Conservation (phyloP, 352 stramenopile genomes). For the Pythium sp. region DNA sequence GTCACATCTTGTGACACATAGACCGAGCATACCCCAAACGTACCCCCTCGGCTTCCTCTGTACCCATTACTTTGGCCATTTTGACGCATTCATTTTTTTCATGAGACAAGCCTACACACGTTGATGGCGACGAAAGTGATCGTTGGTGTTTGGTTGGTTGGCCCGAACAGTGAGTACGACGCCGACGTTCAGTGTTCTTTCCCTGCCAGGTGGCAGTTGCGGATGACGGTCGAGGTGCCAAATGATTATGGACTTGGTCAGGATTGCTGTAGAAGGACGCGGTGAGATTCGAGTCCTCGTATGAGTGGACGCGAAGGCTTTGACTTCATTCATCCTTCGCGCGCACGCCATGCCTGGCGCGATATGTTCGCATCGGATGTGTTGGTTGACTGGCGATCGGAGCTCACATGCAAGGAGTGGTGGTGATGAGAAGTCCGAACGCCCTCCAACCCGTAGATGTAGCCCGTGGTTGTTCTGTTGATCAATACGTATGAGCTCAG, state of each 20-base stretch:
- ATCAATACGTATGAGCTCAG: not conserved
- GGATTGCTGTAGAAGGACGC: not conserved
- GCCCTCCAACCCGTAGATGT: too few species aligned
- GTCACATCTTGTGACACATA: not conserved
- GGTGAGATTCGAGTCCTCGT: not conserved
- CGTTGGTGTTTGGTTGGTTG: not conserved
- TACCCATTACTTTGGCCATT: not conserved
- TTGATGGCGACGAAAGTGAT: not conserved
- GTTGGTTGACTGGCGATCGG: not conserved
- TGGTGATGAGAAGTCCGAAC: too few species aligned
- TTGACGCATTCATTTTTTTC: not conserved
- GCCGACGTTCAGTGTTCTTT: not conserved
- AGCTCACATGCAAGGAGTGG: not conserved
- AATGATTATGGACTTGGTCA: not conserved
- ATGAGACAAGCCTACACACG: not conserved
- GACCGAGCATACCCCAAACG: not conserved
- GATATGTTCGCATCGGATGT: not conserved
- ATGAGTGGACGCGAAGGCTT: not conserved
- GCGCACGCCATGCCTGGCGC: not conserved
- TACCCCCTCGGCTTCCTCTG: not conserved
- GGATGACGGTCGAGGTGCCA: not conserved
- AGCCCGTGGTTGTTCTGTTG: too few species aligned
- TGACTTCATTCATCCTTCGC: too few species aligned
- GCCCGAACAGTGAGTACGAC: not conserved
- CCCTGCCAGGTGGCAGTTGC: not conserved